Evolutionary conservation across 192 early-diverging fungal genomes (phyloP), one percentile per base, ranked within the genome.

Genomic region (Anaeromyces robustus): DNA sequence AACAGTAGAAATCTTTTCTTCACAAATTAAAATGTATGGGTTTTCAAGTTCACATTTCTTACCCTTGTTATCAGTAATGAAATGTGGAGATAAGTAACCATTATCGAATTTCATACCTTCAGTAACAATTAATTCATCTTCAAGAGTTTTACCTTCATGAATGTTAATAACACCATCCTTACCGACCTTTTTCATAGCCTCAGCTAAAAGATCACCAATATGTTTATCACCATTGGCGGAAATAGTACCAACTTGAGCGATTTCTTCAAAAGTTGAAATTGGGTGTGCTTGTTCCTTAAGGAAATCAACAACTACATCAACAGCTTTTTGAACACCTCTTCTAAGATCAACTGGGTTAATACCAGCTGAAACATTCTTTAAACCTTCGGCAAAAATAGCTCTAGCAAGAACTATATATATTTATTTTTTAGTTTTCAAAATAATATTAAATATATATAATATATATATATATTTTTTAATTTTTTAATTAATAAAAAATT

Each of bases 61-160:
- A 79, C 95, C 90, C 90, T 96, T 96, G 84, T 95, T 91, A 87
- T 99, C 96, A 84, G 97, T 99, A 88, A 98, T 97, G 83, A 99
- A 99, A 92, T 99, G 99, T 31, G 98, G 98, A 29, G 97, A 98
- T 86, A 97, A 97, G 90, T 92, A 99, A 79, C 98, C 98, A 82
- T 97, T 95, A 88, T 99, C 98, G 88, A 99, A 99, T 81, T 96
- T 93, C 98, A 99, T 99, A 82, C 96, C 96, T 89, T 99, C 98
- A 78, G 98, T 99, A 88, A 99, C 94, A 85, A 96, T 96, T 68
- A 99, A 90, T 90, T 99, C 96, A 86, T 99, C 98, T n/a, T 95
- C 92, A 80, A 98, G 93, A 78, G 98, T 99, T 90, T 98, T 99
- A 84, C 98, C 98, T 87, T 98, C 98, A 92, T 97, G 96, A 85